Conservation (phyloP, 176 grass and related monocot genomes). For the Zoysia japonica region DNA sequence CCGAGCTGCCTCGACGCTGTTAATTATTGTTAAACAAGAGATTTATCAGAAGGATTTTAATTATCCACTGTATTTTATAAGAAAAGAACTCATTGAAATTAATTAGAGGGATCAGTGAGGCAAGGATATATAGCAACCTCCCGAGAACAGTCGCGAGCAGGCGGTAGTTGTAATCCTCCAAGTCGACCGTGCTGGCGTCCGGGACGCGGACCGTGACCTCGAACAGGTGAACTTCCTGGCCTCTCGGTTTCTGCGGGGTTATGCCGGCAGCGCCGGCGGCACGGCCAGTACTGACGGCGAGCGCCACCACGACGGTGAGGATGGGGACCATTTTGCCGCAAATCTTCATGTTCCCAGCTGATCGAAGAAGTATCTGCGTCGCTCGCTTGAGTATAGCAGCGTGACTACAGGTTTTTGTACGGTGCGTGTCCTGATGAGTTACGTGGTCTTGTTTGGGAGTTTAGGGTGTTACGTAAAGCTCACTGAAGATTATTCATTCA, state of each 20-base stretch:
- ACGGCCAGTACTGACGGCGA: not conserved
- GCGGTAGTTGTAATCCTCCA: conserved; percentile 42
- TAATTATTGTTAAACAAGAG: not conserved
- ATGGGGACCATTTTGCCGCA: not conserved
- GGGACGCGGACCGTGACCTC: conserved; percentile 31
- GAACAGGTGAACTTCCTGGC: conserved; percentile 43
- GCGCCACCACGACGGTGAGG: conserved; percentile 8
- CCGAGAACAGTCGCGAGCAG: conserved; percentile 44
- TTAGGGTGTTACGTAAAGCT: conserved; percentile 6
- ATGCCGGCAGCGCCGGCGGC: not conserved
- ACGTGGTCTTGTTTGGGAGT: not conserved
- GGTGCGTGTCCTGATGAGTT: not conserved
- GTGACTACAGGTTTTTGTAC: conserved; percentile 21
- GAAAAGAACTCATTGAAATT: too few species aligned
- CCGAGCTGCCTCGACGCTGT: conserved; percentile 42
- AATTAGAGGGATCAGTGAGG: not conserved
- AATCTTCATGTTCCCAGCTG: conserved; percentile 29
- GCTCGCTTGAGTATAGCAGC: not conserved
- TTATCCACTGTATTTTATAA: too few species aligned
- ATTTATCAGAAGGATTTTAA: not conserved
- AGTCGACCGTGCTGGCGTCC: not conserved
- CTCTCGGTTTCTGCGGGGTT: not conserved
- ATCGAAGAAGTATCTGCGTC: not conserved
- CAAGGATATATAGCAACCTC: conserved; percentile 19
- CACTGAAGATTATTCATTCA: conserved; percentile 18